These are phyloP conservation scores for Parasarocladium wereldwijsianum DNA, from an alignment of 2,329 filamentous ascomycete genomes.

Conservation along the genomic window DNA sequence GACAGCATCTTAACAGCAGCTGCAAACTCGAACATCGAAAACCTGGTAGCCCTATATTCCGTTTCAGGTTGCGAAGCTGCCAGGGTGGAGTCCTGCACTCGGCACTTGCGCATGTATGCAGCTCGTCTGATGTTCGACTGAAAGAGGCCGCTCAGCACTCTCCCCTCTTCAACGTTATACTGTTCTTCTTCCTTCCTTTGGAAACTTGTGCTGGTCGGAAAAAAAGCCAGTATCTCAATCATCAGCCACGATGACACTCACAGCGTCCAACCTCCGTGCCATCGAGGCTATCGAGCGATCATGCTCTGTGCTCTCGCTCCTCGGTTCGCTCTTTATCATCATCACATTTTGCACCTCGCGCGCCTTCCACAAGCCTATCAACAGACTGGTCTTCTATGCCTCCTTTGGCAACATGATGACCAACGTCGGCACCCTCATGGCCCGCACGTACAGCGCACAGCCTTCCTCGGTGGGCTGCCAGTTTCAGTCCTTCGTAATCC, in stretches of 20 bases:
- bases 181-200: too few species aligned
- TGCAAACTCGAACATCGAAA: too few species aligned
- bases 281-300: conserved; percentile 51
- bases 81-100: too few species aligned
- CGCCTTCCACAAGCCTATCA: conserved; percentile 74
- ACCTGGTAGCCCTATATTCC: too few species aligned
- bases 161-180: too few species aligned
- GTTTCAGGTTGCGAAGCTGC: too few species aligned
- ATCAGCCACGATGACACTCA: conserved; percentile 4
- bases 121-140: too few species aligned
- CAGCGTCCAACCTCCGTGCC: conserved; percentile 27
- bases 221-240: too few species aligned
- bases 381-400: conserved; percentile 71
- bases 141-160: too few species aligned
- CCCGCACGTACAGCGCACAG: conserved; percentile 39
- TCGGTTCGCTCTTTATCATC: conserved; percentile 59
- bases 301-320: conserved; percentile 55
- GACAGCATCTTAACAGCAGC: too few species aligned
- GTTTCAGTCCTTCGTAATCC: conserved; percentile 65
- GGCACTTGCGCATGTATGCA: too few species aligned
- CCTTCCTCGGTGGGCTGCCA: conserved; percentile 43
- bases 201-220: too few species aligned
- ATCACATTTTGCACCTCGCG: conserved; percentile 52
- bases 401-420: conserved; percentile 68
- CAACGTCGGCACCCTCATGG: conserved; percentile 64